Evolutionary conservation across 2,329 filamentous ascomycete species (phyloP).

Genomic region (Escovopsis sp.): DNA sequence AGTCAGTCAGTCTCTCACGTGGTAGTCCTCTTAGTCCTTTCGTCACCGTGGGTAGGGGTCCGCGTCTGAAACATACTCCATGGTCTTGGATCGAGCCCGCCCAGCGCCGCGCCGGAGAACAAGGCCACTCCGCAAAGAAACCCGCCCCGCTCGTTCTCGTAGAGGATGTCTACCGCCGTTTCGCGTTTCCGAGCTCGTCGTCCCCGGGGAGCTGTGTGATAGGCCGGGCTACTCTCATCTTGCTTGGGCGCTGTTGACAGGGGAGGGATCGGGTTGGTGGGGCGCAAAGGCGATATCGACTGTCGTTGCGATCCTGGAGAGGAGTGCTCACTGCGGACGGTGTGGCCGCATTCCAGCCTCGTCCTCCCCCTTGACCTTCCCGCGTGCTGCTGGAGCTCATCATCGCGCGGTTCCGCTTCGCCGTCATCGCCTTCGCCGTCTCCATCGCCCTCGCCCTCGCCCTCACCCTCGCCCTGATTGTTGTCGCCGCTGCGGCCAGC

Average conservation of each 20-base stretch:
- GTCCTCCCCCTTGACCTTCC: neutral
- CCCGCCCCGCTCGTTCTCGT: constrained; percentile 86
- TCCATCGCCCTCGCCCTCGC: constrained; percentile 1
- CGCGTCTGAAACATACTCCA: constrained; percentile 42
- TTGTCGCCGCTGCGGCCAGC: too few species aligned
- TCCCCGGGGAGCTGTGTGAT: constrained; percentile 21
- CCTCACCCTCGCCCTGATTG: neutral
- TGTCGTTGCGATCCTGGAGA: neutral
- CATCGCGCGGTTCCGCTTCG: neutral
- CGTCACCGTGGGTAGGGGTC: too few species aligned
- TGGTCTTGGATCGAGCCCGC: constrained; percentile 69
- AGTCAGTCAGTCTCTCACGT: neutral
- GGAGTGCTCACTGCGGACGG: neutral
- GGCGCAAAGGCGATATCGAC: neutral
- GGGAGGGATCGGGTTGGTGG: constrained; percentile 17
- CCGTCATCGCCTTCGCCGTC: neutral
- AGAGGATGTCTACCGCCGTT: constrained; percentile 68
- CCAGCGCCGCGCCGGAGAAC: constrained; percentile 76
- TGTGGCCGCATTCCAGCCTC: neutral
- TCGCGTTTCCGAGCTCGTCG: constrained; percentile 26
- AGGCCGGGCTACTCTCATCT: constrained; percentile 4
- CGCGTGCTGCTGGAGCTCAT: neutral
- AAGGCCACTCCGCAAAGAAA: constrained; percentile 80
- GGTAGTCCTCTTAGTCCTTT: neutral
- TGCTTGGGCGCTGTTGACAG: constrained; percentile 2